A percentile compares a stretch with the other conserved stretches of the same genome.
Evolutionary conservation across 257 asterid genomes (phyloP).

Genomic region (Solanum etuberosum): DNA sequence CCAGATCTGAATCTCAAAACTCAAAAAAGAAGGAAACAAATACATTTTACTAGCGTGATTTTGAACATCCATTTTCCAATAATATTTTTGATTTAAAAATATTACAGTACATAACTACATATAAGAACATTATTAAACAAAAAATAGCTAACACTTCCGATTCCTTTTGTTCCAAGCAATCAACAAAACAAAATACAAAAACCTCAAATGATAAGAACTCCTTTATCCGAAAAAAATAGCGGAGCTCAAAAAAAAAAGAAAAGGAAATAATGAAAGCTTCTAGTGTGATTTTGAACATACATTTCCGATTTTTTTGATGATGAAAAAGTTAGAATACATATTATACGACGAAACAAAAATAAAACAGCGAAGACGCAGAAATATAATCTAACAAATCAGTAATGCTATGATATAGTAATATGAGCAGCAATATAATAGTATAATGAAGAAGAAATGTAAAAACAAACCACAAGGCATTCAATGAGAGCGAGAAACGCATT

Average conservation of each 20-base stretch:
- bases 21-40: not conserved
- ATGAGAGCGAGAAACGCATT: conserved; percentile 6
- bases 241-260: not conserved
- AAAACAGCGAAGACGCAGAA: not conserved
- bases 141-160: not conserved
- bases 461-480: conserved; percentile 17
- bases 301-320: not conserved
- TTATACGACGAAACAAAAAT: not conserved
- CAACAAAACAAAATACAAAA: not conserved
- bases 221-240: not conserved
- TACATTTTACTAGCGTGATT: not conserved
- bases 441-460: not conserved
- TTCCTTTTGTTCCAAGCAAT: not conserved
- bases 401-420: not conserved
- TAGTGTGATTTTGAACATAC: not conserved
- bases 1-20: not conserved
- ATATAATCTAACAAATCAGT: not conserved
- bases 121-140: not conserved
- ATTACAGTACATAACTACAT: not conserved
- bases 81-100: not conserved
- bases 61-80: not conserved
- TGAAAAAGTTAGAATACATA: not conserved
- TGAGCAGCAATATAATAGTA: not conserved
- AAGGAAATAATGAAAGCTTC: not conserved
- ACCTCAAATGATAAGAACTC: not conserved